Evolutionary conservation across 2,329 filamentous ascomycete species (phyloP).

Genomic region (Aspergillus eucalypticola): DNA sequence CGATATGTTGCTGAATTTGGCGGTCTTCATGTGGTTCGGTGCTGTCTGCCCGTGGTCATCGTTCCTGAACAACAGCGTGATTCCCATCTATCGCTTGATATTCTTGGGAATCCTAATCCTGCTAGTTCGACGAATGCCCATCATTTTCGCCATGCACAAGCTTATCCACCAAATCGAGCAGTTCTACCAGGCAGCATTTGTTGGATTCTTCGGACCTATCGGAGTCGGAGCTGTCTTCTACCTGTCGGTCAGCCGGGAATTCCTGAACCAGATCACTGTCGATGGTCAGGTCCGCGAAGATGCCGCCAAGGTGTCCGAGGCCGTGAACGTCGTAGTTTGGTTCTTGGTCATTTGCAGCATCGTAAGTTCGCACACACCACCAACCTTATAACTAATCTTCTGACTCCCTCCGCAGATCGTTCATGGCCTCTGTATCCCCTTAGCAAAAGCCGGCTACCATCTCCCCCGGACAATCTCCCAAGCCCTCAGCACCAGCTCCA

Average conservation of each 20-base stretch:
- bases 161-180: conserved; percentile 78
- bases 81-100: conserved; percentile 73
- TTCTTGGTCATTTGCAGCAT: conserved; percentile 82
- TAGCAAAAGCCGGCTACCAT: conserved; percentile 54
- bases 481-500: conserved; percentile 45
- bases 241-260: conserved; percentile 77
- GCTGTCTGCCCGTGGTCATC: conserved; percentile 77
- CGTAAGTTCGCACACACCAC: conserved; percentile 45
- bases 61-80: conserved; percentile 68
- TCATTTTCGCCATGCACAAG: conserved; percentile 71
- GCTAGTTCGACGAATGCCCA: conserved; percentile 73
- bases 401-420: conserved; percentile 57
- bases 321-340: conserved; percentile 75
- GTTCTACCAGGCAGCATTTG: conserved; percentile 73
- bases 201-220: conserved; percentile 91
- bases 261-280: conserved; percentile 60
- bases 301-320: conserved; percentile 64
- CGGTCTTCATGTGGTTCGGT: conserved; percentile 89
- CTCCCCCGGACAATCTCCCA: conserved; percentile 49
- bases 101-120: conserved; percentile 74
- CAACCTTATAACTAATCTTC: not conserved
- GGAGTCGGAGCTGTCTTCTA: conserved; percentile 91
- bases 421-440: conserved; percentile 77
- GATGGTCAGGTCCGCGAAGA: conserved; percentile 65
- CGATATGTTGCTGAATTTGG: conserved; percentile 88